These are phyloP conservation scores for Pyricularia pennisetigena DNA, from an alignment of 2,329 filamentous ascomycete genomes.

Conservation along the genomic window DNA sequence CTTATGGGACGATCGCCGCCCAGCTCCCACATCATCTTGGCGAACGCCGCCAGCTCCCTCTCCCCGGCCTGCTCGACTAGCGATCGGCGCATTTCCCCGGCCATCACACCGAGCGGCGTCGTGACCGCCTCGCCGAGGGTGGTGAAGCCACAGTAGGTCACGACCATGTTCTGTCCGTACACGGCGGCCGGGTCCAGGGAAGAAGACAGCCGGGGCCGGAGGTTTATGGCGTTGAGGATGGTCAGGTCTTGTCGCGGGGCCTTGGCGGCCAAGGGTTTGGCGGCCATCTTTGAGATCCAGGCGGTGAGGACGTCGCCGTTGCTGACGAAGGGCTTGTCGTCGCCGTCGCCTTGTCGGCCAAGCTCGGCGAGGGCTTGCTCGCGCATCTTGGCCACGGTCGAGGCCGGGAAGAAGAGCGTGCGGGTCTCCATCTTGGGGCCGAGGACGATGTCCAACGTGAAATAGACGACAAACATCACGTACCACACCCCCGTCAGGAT, in stretches of 20 bases:
- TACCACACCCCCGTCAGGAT: slow-evolving; percentile 17
- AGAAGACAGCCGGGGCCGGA: slow-evolving; percentile 19
- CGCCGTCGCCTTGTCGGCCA: slow-evolving; percentile 7
- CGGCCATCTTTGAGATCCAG: slow-evolving; percentile 25
- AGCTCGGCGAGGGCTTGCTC: slow-evolving; percentile 20
- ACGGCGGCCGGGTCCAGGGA: slow-evolving; percentile 18
- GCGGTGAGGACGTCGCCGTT: slow-evolving; percentile 34
- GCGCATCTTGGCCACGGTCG: slow-evolving; percentile 19
- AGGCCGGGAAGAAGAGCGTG: slow-evolving; percentile 27
- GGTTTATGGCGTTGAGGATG: slow-evolving; percentile 28
- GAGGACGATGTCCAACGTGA: slow-evolving; percentile 22
- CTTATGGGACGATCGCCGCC: slow-evolving; percentile 5
- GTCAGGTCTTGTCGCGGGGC: slow-evolving; percentile 19
- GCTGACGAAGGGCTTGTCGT: slow-evolving; percentile 26
- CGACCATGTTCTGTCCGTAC: slow-evolving; percentile 13
- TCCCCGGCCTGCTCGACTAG: slow-evolving; percentile 10
- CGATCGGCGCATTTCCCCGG: slow-evolving; percentile 8
- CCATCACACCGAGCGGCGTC: slow-evolving; percentile 10
- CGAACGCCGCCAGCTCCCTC: slow-evolving; percentile 8
- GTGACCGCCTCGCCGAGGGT: slow-evolving; percentile 5
- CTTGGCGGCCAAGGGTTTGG: slow-evolving; percentile 10
- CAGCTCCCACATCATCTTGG: slow-evolving; percentile 6
- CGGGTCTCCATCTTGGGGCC: slow-evolving; percentile 21
- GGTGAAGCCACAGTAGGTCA: slow-evolving; percentile 5
- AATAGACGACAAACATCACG: slow-evolving; percentile 21